Evolutionary conservation across 345 rosid species (phyloP).

Genomic region (Corymbia maculata): DNA sequence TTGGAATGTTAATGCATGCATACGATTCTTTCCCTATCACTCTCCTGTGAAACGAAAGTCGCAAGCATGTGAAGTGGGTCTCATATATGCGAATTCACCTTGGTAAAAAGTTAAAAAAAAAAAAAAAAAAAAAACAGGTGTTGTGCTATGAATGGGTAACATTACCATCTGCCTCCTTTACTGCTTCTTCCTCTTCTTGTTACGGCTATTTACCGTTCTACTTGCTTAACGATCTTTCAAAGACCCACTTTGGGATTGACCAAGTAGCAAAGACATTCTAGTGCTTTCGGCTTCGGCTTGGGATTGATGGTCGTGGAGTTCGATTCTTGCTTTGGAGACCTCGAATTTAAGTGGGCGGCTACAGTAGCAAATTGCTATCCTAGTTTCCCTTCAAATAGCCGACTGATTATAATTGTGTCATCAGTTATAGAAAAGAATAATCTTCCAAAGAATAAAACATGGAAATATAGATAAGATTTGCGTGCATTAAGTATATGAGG

Average conservation of each 20-base stretch:
- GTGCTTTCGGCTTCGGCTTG: neutral
- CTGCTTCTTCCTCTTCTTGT: neutral
- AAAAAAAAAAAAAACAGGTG: neutral
- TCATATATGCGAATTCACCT: neutral
- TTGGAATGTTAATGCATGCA: neutral
- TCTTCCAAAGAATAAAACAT: neutral
- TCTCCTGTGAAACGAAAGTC: neutral
- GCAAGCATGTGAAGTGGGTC: neutral
- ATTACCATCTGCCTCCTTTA: neutral
- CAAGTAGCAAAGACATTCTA: neutral
- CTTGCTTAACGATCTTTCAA: neutral
- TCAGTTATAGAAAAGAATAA: neutral
- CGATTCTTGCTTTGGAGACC: neutral
- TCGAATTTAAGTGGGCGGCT: neutral
- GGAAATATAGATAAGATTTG: neutral
- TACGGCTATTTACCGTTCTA: neutral
- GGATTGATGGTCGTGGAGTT: neutral
- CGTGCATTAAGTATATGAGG: neutral
- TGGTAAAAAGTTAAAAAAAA: neutral
- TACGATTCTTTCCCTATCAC: neutral
- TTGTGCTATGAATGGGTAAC: neutral
- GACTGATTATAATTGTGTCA: fast-evolving
- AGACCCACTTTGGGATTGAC: neutral
- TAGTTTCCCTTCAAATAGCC: fast-evolving
- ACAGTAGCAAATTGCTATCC: fast-evolving